Base-by-base conservation (phyloP, 2,329 filamentous ascomycete genomes). In the Trematosphaeria pertusa region DNA sequence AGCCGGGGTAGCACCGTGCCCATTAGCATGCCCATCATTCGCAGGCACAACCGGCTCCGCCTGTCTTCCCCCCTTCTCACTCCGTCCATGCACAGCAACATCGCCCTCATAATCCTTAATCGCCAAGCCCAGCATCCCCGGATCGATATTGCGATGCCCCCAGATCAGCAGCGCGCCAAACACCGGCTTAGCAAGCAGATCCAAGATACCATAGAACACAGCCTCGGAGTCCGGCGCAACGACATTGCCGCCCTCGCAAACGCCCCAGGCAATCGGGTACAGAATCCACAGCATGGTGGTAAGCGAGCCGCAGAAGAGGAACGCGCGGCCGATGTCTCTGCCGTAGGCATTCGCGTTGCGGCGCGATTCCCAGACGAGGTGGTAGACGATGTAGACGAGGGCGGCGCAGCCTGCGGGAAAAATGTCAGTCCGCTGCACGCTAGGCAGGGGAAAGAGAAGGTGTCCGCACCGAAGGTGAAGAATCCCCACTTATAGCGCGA, bases 401-500 rank as follows among this genome's bases (percentile, higher is more conserved):
- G 75, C 59, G 54, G 70, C 46, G 52, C 75, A 73, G 48, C 75
- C 62, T 58, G 9, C 8, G 2, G 3, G 2, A 21, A 43, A 18
- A 6, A n/a, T 38, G 15, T 31, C 15, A 15, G 11, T n/a, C 10
- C 18, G 12, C 11, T n/a, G 24, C 8, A 14, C 5, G 6, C n/a
- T 47, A 6, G 38, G 44, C 28, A n/a, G 12, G 26, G n/a, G 28
- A n/a, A 38, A 3, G 17, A 15, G 8, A 34, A 45, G n/a, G n/a
- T n/a, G n/a, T n/a, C n/a, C 59, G 31, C 57, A 67, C 67, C 75
- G 45, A 87, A 85, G 8, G 73, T 71, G 65, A 79, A 87, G 70
- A 85, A 89, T 1, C 84, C 84, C 83, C 83, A 88, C 64, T 88
- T 89, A 75, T 88, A 89, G 2, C 71, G 73, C 7, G 80, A 82